phyloP scores from a whole-genome alignment of 805 yeast species.

The Saccharomycopsis vini region DNA sequence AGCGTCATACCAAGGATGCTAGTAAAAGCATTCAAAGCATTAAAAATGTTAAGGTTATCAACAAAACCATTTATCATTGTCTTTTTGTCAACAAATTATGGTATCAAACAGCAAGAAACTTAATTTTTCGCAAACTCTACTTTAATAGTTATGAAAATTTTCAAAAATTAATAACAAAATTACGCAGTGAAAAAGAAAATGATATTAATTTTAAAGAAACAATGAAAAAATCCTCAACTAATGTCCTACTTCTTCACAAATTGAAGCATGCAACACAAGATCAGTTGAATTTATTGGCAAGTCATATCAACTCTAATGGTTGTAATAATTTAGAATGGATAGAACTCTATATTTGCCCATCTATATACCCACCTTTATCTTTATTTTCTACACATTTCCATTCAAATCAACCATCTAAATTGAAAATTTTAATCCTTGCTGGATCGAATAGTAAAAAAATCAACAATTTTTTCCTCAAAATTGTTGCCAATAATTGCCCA shows the following conservation, averaged over 20 bases:
- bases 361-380: constrained; percentile 39
- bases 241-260: constrained; percentile 51
- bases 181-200: constrained; percentile 20
- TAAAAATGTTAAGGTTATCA: constrained; percentile 1
- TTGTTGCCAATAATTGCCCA: constrained; percentile 48
- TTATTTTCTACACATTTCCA: constrained; percentile 26
- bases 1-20: neutral
- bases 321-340: constrained; percentile 47
- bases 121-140: constrained; percentile 46
- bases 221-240: constrained; percentile 22
- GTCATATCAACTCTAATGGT: constrained; percentile 29
- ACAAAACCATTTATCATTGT: constrained; percentile 45
- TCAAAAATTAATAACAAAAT: constrained; percentile 27
- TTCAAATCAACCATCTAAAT: constrained; percentile 12
- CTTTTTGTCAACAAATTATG: constrained; percentile 62
- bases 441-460: constrained; percentile 52
- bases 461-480: constrained; percentile 48
- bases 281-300: constrained; percentile 41
- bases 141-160: constrained; percentile 44
- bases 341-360: constrained; percentile 78
- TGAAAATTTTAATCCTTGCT: constrained; percentile 50
- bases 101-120: constrained; percentile 44
- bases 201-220: neutral
- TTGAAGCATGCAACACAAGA: constrained; percentile 44
- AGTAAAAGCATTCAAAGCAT: constrained; percentile 9